phyloP scores from a whole-genome alignment of 805 yeast species.

The Kregervanrija pseudodelftensis region DNA sequence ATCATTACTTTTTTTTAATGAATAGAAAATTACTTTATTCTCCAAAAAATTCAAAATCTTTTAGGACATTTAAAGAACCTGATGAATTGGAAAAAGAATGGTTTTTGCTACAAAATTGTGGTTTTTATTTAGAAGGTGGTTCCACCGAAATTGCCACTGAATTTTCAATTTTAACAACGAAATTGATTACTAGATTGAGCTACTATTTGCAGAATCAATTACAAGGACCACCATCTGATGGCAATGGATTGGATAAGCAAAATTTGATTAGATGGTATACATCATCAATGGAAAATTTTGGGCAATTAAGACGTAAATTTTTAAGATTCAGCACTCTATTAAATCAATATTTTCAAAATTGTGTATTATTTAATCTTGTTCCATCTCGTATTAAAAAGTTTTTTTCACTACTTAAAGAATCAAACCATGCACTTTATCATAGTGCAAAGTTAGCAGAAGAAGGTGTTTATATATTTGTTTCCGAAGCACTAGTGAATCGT shows the following conservation, averaged over 20 bases:
- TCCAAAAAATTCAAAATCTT: conserved; percentile 43
- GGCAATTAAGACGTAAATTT: conserved; percentile 72
- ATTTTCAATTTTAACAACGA: conserved; percentile 38
- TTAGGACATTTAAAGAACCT: conserved; percentile 83
- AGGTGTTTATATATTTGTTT: conserved; percentile 78
- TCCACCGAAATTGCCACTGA: conserved; percentile 76
- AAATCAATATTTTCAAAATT: conserved; percentile 65
- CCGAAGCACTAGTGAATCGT: conserved; percentile 41
- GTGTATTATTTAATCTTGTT: conserved; percentile 53
- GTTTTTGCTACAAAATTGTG: conserved; percentile 68
- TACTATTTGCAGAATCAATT: conserved; percentile 68
- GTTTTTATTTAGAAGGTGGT: conserved; percentile 73
- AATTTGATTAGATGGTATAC: conserved; percentile 59
- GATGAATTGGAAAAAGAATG: conserved; percentile 83
- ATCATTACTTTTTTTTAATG: conserved; percentile 61
- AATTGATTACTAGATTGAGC: conserved; percentile 60
- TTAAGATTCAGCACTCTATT: conserved; percentile 67
- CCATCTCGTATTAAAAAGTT: conserved; percentile 42
- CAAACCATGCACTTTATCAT: conserved; percentile 73
- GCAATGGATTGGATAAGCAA: conserved; percentile 26
- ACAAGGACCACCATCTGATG: conserved; percentile 47
- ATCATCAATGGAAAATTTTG: conserved; percentile 61
- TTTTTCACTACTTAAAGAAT: conserved; percentile 49
- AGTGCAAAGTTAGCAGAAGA: conserved; percentile 56
- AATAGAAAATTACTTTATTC: conserved; percentile 75